Conservation (phyloP, 192 early-diverging fungal species). For the Blastocladiella britannica region DNA sequence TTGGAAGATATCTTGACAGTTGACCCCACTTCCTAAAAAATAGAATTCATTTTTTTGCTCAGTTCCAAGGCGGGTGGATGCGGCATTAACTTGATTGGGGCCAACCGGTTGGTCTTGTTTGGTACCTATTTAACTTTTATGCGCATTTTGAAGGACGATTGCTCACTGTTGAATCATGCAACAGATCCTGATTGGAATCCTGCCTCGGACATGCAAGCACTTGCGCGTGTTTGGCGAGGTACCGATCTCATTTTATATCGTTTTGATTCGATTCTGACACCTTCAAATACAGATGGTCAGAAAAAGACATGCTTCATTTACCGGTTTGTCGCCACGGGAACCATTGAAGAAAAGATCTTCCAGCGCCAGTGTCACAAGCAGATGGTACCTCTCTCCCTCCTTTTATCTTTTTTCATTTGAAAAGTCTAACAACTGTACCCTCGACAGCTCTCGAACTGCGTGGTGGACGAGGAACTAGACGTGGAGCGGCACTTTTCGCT, state of each 20-base stretch:
- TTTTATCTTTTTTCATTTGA: too few species aligned
- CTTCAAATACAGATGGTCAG: slow-evolving; percentile 22
- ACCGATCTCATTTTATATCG: slow-evolving; percentile 21
- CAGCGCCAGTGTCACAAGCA: slow-evolving; percentile 75
- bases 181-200: slow-evolving; percentile 75
- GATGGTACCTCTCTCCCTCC: background rate
- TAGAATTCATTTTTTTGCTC: slow-evolving; percentile 88
- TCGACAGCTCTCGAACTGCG: slow-evolving; percentile 60
- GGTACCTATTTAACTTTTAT: slow-evolving; percentile 23
- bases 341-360: slow-evolving; percentile 98
- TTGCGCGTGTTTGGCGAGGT: slow-evolving; percentile 77
- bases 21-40: too few species aligned
- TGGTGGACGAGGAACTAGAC: slow-evolving; percentile 84
- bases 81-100: slow-evolving; percentile 94
- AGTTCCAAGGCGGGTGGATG: slow-evolving; percentile 98
- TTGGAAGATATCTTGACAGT: too few species aligned
- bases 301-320: slow-evolving; percentile 83
- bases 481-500: slow-evolving; percentile 86
- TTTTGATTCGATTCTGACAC: background rate
- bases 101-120: slow-evolving; percentile 87
- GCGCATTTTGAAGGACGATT: too few species aligned
- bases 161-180: background rate
- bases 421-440: background rate
- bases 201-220: slow-evolving; percentile 83
- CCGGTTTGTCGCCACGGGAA: slow-evolving; percentile 89